Conservation (phyloP, 148 eudicot species). For the Rhododendron ovatum region DNA sequence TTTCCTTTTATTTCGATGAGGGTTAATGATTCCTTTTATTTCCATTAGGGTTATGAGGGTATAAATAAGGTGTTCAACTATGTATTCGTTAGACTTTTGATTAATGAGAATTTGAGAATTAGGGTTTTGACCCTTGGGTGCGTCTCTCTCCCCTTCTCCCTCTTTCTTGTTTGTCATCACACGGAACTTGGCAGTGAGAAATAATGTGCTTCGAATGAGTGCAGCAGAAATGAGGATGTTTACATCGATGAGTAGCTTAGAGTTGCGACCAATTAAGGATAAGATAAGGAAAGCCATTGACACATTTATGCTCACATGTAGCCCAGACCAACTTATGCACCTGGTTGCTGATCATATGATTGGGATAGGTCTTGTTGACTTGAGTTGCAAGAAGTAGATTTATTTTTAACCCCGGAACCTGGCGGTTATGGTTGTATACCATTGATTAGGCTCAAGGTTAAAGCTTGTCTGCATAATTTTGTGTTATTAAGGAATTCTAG, state of each 20-base stretch:
- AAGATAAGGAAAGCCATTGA: not conserved
- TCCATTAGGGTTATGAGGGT: no score
- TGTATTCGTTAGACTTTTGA: no score
- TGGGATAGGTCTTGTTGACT: not conserved
- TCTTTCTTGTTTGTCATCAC: no score
- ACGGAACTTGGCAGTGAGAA: not conserved
- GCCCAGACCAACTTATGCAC: not conserved
- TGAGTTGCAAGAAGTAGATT: not conserved
- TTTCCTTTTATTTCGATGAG: no score
- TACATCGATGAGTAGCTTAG: not conserved
- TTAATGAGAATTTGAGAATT: no score
- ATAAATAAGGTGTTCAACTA: no score
- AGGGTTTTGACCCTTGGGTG: no score
- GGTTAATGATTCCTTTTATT: no score
- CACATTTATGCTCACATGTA: not conserved
- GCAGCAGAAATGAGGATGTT: not conserved
- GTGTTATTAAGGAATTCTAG: not conserved
- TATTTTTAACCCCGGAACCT: not conserved
- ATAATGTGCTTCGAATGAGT: not conserved
- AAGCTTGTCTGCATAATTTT: not conserved
- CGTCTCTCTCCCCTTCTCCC: no score
- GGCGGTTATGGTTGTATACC: not conserved
- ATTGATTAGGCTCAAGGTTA: not conserved
- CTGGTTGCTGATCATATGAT: not conserved
- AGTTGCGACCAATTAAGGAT: not conserved